Evolutionary conservation across 1,139 yeast genomes (phyloP).

Genomic region (Kodamaea ohmeri): DNA sequence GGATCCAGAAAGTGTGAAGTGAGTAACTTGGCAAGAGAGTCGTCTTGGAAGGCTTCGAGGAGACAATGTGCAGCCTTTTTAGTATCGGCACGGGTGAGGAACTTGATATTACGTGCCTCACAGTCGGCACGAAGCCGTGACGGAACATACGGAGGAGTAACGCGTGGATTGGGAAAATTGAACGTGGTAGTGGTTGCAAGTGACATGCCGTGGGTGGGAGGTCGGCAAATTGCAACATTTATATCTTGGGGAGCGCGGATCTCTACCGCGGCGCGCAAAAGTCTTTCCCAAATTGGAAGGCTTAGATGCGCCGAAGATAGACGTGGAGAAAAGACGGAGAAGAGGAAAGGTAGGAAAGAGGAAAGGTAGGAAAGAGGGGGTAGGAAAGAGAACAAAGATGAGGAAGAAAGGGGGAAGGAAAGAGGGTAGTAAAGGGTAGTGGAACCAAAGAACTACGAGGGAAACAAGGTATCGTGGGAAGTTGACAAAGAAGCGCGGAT

Average conservation of each 20-base stretch:
- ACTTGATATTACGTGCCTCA: conserved; percentile 19
- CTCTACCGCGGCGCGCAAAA: neutral
- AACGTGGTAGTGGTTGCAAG: conserved; percentile 4
- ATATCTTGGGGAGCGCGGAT: conserved; percentile 1
- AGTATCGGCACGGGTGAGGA: conserved; percentile 42
- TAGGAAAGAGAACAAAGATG: neutral
- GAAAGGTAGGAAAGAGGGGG: neutral
- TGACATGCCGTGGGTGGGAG: conserved; percentile 3
- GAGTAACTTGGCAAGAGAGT: conserved; percentile 50
- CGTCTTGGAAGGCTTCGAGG: conserved; percentile 49
- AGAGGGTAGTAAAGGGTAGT: neutral
- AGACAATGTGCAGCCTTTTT: conserved; percentile 56
- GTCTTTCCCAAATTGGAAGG: neutral
- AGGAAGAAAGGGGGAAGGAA: neutral
- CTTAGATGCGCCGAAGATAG: neutral
- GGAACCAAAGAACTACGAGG: neutral
- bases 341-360: neutral
- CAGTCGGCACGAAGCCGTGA: conserved; percentile 9
- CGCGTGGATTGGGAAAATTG: conserved; percentile 10
- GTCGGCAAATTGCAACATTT: conserved; percentile 2
- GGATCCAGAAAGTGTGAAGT: conserved; percentile 42
- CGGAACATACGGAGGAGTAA: conserved; percentile 7
- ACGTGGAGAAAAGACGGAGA: neutral
- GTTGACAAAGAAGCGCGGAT: too few relatives aligned
- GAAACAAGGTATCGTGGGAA: neutral